A percentile compares a stretch with the other conserved stretches of the same genome.
These are phyloP conservation scores for Phialophora macrospora DNA, from an alignment of 2,329 filamentous ascomycete genomes.

Conservation along the genomic window DNA sequence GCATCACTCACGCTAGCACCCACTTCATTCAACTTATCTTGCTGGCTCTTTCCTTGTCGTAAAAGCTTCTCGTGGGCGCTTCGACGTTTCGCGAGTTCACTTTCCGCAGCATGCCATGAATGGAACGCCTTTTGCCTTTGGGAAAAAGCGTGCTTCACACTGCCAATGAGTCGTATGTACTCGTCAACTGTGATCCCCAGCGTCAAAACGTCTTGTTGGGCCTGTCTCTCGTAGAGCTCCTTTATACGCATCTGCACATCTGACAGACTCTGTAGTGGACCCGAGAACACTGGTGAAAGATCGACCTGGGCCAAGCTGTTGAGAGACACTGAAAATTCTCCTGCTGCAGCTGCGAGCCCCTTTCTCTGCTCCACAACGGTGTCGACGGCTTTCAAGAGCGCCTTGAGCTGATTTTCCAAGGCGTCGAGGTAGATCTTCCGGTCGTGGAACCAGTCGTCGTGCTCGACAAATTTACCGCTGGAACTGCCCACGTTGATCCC, in stretches of 20 bases:
- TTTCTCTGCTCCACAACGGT: slow-evolving; percentile 90
- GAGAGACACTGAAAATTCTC: slow-evolving; percentile 91
- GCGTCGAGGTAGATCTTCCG: slow-evolving; percentile 93
- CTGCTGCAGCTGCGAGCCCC: slow-evolving; percentile 88
- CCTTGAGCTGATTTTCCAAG: slow-evolving; percentile 86
- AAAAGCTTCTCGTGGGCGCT: slow-evolving; percentile 90
- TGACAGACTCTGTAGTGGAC: slow-evolving; percentile 86
- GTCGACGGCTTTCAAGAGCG: slow-evolving; percentile 90
- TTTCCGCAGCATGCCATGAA: slow-evolving; percentile 88
- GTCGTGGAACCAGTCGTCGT: slow-evolving; percentile 99
- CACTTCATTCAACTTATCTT: slow-evolving; percentile 91
- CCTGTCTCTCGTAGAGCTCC: slow-evolving; percentile 94
- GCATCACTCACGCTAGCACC: slow-evolving; percentile 93
- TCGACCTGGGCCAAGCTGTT: slow-evolving; percentile 91
- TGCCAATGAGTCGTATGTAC: slow-evolving; percentile 94
- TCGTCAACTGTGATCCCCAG: slow-evolving; percentile 98
- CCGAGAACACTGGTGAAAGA: slow-evolving; percentile 83
- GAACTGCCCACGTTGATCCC: slow-evolving; percentile 77
- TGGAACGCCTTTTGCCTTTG: slow-evolving; percentile 96
- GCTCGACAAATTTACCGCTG: slow-evolving; percentile 86
- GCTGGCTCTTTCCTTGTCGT: slow-evolving; percentile 90
- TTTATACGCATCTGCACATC: slow-evolving; percentile 92
- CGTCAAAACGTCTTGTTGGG: slow-evolving; percentile 93
- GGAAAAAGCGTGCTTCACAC: slow-evolving; percentile 88
- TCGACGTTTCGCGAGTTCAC: slow-evolving; percentile 88